Base-by-base conservation (phyloP, 306 rosid genomes). In the Cicer arietinum region DNA sequence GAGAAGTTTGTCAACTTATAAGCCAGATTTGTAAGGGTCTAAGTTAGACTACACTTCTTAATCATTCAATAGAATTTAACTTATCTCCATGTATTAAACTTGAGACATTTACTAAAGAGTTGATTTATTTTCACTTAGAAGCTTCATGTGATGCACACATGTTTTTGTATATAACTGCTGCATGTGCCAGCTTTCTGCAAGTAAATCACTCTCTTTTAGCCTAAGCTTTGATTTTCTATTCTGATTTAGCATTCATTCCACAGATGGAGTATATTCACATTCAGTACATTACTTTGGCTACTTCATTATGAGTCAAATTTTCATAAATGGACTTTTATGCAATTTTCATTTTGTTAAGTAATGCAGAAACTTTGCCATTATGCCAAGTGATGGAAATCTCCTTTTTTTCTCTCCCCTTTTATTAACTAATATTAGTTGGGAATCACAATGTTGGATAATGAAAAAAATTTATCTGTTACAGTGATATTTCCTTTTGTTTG, bases 181-280 rank as follows among this genome's bases (percentile, higher is more conserved):
- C 62, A 11, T 69, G 16, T 69, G 50, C 7, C 17, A 16, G 16
- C 18, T 51, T 51, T 69, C 6, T 50, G 61, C 60, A 50, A n/a
- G 9, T 25, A 51, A 69, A 50, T 72, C 44, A 54, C 56, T 17
- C 14, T 56, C 42, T 43, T 59, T 71, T 12, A 40, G 18, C 45
- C 6, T 13, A 41, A 64, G 41, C 54, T 10, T 18, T 66, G 17
- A 20, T 66, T 66, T 66, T 66, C 71, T 66, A 8, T 63, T 63
- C 50, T 41, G 22, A 12, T 63, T 41, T 41, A 40, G 48, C 10
- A 7, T 41, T 7, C 35, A 63, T 42, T 63, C 6, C 30, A 16
- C 9, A n/a, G 48, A 63, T 47, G 52, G n/a, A 47, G 3, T 12
- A 47, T 13, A 47, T 47, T 47, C 52, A 47, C 16, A 3, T 47